A percentile compares a stretch with the other conserved stretches of the same genome.
Evolutionary conservation across 768 basidiomycete species (phyloP).

Genomic region (Chalciporus chontae): DNA sequence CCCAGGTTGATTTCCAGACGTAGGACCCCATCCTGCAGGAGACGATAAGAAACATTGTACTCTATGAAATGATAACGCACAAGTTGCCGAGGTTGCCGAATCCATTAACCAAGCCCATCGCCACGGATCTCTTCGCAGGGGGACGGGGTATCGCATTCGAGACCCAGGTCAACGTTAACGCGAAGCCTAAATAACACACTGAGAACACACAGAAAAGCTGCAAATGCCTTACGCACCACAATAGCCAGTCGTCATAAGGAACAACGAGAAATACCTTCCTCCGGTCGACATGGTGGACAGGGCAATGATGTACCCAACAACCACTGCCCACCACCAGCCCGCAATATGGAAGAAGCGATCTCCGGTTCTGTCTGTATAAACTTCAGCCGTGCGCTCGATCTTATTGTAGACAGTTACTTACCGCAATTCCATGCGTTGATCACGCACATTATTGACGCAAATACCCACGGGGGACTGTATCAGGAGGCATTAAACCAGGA

Average conservation of each 20-base stretch:
- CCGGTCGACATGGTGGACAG: constrained; percentile 47
- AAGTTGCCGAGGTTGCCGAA: constrained; percentile 53
- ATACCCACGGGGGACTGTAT: constrained; percentile 60
- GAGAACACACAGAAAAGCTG: background rate
- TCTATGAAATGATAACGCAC: constrained; percentile 33
- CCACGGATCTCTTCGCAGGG: constrained; percentile 48
- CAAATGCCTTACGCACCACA: constrained; percentile 25
- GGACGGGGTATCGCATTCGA: constrained; percentile 58
- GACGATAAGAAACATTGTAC: background rate
- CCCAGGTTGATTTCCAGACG: constrained; percentile 58
- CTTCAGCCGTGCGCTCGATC: background rate
- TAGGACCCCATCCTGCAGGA: constrained; percentile 52
- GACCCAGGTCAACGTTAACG: constrained; percentile 55
- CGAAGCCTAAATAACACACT: constrained; percentile 30
- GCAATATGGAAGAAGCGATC: constrained; percentile 64
- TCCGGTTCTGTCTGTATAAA: constrained; percentile 48
- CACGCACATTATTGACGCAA: constrained; percentile 46
- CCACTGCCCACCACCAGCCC: constrained; percentile 54
- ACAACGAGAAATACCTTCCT: constrained; percentile 58
- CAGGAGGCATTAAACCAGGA: background rate
- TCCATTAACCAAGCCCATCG: constrained; percentile 62
- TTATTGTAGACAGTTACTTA: background rate
- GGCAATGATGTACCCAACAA: constrained; percentile 58
- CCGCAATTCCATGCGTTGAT: constrained; percentile 55
- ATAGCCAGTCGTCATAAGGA: constrained; percentile 62